Base-by-base conservation (phyloP, 2,329 filamentous ascomycete species). In the Colletotrichum plurivorum region DNA sequence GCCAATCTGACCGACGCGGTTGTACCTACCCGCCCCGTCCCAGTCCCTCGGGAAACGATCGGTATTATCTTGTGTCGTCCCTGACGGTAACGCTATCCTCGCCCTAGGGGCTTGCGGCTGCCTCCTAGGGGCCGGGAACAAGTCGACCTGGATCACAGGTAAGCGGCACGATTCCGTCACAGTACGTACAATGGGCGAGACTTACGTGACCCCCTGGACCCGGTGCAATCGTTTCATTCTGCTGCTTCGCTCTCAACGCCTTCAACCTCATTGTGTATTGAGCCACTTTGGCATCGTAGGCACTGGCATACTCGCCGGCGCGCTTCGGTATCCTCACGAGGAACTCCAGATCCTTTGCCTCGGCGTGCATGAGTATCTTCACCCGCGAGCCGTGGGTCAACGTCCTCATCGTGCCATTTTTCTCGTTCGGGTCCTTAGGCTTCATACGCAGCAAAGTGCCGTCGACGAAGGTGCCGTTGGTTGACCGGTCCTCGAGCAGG, bases 401-500 rank as follows among this genome's bases (percentile, higher is more conserved):
- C 80, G 93, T 94, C 71, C 92, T 86, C 72, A 73, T 84, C 67
- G 78, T 71, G 77, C 83, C 43, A 77, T 76, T 65, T 77, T 82
- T 67, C 74, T 79, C 71, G 63, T 79, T 73, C 25, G 73, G 73
- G 31, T 74, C 75, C 70, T 81, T 82, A 27, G 78, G 73, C 55
- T 82, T 81, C 22, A 77, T 75, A 56, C 81, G 83, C 73, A 99
- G 85, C 43, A 94, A 83, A 18, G 85, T 83, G 25, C 89, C 86
- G 79, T 98, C 95, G 65, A 98, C 94, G 69, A 94, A 85, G 4
- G 96, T 98, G 31, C 96, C 96, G 76, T 98, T 99, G n/a, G 94
- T 98, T 0, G 96, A 98, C 77, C 91, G 88, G 77, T 99, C 96
- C 78, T 97, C 92, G 13, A 98, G 84, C 94, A 99, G 97, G 72